Conservation (phyloP, 768 basidiomycete genomes). For the Pseudohyphozyma bogoriensis region DNA sequence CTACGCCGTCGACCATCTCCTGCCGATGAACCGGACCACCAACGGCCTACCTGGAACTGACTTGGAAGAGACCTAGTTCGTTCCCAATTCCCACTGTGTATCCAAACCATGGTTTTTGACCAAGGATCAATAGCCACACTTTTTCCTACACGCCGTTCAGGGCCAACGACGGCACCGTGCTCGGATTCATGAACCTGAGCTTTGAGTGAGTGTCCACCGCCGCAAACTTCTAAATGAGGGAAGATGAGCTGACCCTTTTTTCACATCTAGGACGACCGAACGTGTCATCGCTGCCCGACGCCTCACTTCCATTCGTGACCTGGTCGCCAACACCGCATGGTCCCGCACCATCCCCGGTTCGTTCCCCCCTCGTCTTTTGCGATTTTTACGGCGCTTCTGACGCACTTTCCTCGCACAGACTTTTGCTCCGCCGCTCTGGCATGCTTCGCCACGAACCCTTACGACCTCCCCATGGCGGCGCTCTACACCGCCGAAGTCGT, state of each 20-base stretch:
- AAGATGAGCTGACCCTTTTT: background rate
- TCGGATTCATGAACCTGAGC: slow-evolving; percentile 20
- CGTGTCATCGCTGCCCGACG: slow-evolving; percentile 19
- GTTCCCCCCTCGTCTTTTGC: background rate
- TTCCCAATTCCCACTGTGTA: background rate
- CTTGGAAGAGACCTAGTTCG: slow-evolving; percentile 19
- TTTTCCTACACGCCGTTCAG: slow-evolving; percentile 17
- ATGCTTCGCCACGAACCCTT: slow-evolving; percentile 13
- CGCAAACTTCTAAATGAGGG: no score
- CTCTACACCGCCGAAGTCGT: slow-evolving; percentile 16
- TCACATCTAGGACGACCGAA: background rate
- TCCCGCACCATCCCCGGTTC: slow-evolving; percentile 20
- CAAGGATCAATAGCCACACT: no score
- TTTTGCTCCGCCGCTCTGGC: slow-evolving; percentile 9
- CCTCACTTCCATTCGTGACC: slow-evolving; percentile 15
- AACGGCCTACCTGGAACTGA: no score
- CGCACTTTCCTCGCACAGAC: background rate
- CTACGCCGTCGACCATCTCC: slow-evolving; percentile 15
- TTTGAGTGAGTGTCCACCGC: background rate
- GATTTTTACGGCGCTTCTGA: background rate
- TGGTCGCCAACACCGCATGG: slow-evolving; percentile 14
- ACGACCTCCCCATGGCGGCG: slow-evolving; percentile 19
- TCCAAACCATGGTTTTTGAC: background rate
- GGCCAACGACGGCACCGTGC: background rate
- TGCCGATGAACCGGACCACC: slow-evolving; percentile 13